Evolutionary conservation across 176 grass and related monocot species (phyloP), one percentile per base, ranked within the genome.

Genomic region (Melocanna baccifera): DNA sequence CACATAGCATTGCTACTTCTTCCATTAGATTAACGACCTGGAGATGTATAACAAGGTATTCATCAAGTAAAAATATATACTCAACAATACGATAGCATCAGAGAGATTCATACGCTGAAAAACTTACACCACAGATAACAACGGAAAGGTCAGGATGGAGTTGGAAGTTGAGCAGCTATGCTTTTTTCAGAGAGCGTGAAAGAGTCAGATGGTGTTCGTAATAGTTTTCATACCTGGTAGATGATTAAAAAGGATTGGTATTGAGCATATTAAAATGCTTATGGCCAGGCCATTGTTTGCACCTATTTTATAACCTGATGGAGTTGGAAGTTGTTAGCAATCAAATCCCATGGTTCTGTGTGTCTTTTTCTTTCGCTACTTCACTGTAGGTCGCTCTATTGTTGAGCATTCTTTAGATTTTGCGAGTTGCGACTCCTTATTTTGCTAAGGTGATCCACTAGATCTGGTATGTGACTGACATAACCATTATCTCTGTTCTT

Each of bases 191-290:
- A 7, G 65, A 1, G 1, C 29, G 16, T 51, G 73, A 77, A 83
- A 77, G 62, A 83, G 80, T 55, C 40, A 15, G 13, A 59, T 63
- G 39, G 42, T 84, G 62, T 62, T 80, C 12, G 78, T 37, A 59
- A 40, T 83, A 50, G 58, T 29, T 79, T 74, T 29, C 67, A 41
- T 30, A 53, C 75, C 68, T 84, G 36, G 79, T 23, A 14, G 67
- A 69, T 69, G 64, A 56, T 56, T 81, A 42, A 39, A 40, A 12
- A 40, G 34, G 1, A 13, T 16, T 37, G 26, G 26, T 29, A 15
- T 61, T 39, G 14, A 64, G 52, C 71, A 48, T 90, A 64, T 51
- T 55, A 46, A 86, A 82, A 58, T 83, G 55, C 55, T 76, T 65
- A 20, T 26, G 46, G 56, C n/a, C 16, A 59, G 36, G 25, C 12